phyloP scores from a whole-genome alignment of 768 basidiomycete species.

The Tricholoma terreum region DNA sequence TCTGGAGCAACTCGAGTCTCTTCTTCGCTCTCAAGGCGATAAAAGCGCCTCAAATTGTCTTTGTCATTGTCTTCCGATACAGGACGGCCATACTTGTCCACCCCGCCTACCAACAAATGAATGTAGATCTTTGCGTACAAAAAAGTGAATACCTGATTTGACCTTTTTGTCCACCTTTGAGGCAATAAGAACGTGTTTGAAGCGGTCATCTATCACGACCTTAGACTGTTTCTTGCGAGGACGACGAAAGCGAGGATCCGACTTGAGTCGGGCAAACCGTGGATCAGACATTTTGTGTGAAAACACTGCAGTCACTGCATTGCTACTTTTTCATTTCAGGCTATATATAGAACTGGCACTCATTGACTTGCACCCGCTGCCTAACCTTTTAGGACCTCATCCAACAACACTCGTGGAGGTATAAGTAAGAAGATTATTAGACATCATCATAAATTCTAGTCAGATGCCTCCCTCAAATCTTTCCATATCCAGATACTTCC shows the following conservation, averaged over 20 bases:
- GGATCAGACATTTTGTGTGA: constrained; percentile 62
- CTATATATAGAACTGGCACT: not conserved
- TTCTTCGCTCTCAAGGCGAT: constrained; percentile 57
- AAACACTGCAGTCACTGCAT: no score
- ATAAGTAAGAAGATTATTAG: not conserved
- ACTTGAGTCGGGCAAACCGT: constrained; percentile 82
- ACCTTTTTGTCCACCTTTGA: constrained; percentile 34
- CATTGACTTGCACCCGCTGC: no score
- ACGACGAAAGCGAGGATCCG: constrained; percentile 90
- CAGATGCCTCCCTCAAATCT: not conserved
- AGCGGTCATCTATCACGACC: constrained; percentile 88
- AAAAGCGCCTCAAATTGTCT: constrained; percentile 78
- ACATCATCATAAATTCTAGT: not conserved
- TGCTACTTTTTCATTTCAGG: not conserved
- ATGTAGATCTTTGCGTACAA: not conserved
- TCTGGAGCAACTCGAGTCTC: constrained; percentile 48
- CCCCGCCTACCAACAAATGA: constrained; percentile 42
- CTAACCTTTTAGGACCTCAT: no score
- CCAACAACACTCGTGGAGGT: no score
- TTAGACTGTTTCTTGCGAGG: constrained; percentile 79
- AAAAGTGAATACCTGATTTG: constrained; percentile 3
- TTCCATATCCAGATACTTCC: constrained; percentile 43
- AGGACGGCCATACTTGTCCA: constrained; percentile 88
- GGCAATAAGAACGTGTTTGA: constrained; percentile 70
- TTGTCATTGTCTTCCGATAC: constrained; percentile 66